These are phyloP conservation scores for Pyrenula aspistea DNA, from an alignment of 495 filamentous ascomycete genomes.

Conservation along the genomic window DNA sequence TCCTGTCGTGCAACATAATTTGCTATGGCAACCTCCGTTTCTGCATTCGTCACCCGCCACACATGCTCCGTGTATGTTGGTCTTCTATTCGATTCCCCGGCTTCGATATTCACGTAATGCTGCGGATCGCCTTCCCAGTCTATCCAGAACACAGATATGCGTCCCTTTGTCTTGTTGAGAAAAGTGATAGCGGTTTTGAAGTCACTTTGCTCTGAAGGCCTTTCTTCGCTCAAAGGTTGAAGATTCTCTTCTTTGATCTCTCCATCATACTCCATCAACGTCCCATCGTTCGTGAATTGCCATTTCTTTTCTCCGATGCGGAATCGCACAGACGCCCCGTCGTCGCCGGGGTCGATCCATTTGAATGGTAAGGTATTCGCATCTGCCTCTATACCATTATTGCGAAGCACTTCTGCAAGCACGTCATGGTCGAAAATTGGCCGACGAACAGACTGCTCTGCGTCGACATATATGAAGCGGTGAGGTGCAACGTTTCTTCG, in stretches of 20 bases:
- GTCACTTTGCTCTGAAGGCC: neutral
- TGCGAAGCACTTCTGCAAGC: neutral
- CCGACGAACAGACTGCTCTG: constrained; percentile 1
- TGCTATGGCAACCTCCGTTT: neutral
- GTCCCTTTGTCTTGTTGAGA: neutral
- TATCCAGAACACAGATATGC: constrained; percentile 1
- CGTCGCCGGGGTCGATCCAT: constrained; percentile 1
- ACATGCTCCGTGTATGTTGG: constrained; percentile 5
- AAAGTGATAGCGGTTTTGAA: neutral
- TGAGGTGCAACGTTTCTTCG: neutral
- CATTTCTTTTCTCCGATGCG: constrained; percentile 3
- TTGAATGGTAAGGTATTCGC: constrained; percentile 1
- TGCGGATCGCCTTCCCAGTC: neutral
- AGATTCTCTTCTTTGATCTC: constrained; percentile 3
- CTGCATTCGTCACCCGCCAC: constrained; percentile 4
- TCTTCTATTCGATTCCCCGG: constrained; percentile 2
- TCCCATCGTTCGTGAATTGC: constrained; percentile 1
- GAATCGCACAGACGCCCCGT: constrained; percentile 2
- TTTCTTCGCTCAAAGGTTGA: neutral
- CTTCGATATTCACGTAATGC: constrained; percentile 3
- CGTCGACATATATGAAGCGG: constrained; percentile 3
- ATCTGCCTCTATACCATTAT: constrained; percentile 3
- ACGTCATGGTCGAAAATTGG: constrained; percentile 4
- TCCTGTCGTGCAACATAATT: constrained; percentile 1
- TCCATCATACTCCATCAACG: constrained; percentile 3